Conservation (phyloP, 2,329 filamentous ascomycete species). For the Pseudogymnoascus sp. region DNA sequence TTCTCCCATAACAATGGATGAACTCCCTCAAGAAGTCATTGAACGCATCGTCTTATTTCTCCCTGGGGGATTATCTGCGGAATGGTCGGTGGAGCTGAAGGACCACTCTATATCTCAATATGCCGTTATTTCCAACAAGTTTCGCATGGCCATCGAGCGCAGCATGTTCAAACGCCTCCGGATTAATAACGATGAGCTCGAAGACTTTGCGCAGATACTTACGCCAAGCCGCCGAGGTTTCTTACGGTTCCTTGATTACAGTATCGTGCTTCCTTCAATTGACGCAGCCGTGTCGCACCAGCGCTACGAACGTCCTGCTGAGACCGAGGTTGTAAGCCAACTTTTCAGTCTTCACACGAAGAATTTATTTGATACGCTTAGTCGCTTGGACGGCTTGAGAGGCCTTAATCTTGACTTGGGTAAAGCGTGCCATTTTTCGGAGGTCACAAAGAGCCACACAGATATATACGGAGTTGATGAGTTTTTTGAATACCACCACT, state of each 20-base stretch:
- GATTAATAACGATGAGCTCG: neutral
- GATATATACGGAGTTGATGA: too few relatives aligned
- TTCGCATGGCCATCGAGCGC: neutral
- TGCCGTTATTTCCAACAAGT: neutral
- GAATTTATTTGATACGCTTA: neutral
- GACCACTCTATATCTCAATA: neutral
- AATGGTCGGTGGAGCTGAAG: too few relatives aligned
- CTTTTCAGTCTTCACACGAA: neutral
- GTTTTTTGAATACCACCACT: neutral
- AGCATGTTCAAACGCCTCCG: neutral
- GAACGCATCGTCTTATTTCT: neutral
- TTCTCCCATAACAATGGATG: neutral
- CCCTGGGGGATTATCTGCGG: neutral
- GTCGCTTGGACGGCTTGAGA: neutral
- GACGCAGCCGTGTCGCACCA: neutral
- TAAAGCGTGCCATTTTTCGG: too few relatives aligned
- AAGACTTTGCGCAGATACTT: neutral
- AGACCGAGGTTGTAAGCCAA: neutral
- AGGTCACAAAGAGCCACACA: too few relatives aligned
- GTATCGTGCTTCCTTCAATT: neutral
- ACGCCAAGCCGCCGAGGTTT: neutral
- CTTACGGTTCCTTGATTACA: neutral
- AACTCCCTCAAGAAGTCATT: neutral
- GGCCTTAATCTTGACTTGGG: neutral
- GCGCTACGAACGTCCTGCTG: neutral